Conservation (phyloP, 1,284 basidiomycete species). For the Ganoderma resinaceum region DNA sequence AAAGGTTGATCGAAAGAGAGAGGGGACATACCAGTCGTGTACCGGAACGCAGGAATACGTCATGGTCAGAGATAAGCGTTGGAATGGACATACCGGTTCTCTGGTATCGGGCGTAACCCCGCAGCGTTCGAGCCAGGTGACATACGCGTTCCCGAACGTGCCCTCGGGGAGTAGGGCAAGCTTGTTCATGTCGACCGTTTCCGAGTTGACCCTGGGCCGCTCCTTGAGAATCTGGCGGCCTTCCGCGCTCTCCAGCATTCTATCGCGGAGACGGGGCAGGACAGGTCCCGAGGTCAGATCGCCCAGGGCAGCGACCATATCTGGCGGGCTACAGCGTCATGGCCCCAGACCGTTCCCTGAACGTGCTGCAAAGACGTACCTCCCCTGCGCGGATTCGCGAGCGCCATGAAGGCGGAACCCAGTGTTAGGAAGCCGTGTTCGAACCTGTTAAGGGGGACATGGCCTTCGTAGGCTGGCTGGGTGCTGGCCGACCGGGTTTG, state of each 20-base stretch:
- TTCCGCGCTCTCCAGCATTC: constrained; percentile 83
- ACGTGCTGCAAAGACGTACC: constrained; percentile 58
- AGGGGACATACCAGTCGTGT: neutral
- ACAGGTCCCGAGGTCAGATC: constrained; percentile 89
- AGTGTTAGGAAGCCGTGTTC: constrained; percentile 88
- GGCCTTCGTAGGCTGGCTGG: constrained; percentile 68
- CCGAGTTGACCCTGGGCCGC: constrained; percentile 82
- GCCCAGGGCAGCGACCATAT: constrained; percentile 92
- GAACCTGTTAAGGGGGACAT: constrained; percentile 82
- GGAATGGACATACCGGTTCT: constrained; percentile 70
- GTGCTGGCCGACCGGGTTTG: constrained; percentile 33
- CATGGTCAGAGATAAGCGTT: neutral
- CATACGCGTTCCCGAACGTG: constrained; percentile 89
- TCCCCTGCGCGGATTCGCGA: constrained; percentile 85
- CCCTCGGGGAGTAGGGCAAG: constrained; percentile 76
- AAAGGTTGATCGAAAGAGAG: neutral
- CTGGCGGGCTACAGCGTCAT: constrained; percentile 47
- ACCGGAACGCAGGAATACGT: constrained; percentile 1
- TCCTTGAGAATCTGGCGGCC: constrained; percentile 86
- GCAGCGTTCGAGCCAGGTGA: constrained; percentile 90
- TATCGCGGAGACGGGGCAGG: constrained; percentile 80
- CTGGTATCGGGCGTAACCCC: constrained; percentile 96
- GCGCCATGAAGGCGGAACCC: constrained; percentile 86
- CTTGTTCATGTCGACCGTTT: constrained; percentile 78
- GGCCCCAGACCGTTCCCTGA: constrained; percentile 12